phyloP scores from a whole-genome alignment of 179 eudicot species.

The Monotropa hypopitys region DNA sequence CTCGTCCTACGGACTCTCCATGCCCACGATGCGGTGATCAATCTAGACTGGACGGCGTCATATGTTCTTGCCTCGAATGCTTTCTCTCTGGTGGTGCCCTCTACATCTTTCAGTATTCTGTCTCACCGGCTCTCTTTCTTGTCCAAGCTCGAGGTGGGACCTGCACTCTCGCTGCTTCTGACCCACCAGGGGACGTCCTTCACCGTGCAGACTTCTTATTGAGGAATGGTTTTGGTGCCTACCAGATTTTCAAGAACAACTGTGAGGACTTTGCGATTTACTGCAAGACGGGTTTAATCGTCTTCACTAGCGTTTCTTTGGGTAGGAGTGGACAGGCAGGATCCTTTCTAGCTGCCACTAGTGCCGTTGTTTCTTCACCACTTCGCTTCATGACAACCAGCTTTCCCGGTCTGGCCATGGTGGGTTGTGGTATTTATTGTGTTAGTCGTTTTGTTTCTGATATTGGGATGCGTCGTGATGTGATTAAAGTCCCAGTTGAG shows the following conservation, averaged over 20 bases:
- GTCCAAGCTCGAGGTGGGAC: conserved; percentile 73
- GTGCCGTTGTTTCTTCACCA: conserved; percentile 50
- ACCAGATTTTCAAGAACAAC: conserved; percentile 59
- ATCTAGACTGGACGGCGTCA: conserved; percentile 43
- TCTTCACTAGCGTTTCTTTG: conserved; percentile 39
- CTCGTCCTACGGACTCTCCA: conserved; percentile 23
- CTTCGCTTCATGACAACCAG: conserved; percentile 51
- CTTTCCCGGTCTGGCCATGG: conserved; percentile 32
- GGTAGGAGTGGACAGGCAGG: conserved; percentile 70
- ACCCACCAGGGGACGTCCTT: conserved; percentile 51
- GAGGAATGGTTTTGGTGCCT: conserved; percentile 59
- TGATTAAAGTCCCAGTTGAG: conserved; percentile 52
- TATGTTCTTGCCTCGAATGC: conserved; percentile 62
- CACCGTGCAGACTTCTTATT: conserved; percentile 55
- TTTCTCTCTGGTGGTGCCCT: conserved; percentile 60
- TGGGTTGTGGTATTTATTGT: conserved; percentile 55
- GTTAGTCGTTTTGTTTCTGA: conserved; percentile 51
- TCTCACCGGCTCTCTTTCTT: conserved; percentile 38
- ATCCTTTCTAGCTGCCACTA: conserved; percentile 45
- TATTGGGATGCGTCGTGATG: conserved; percentile 65
- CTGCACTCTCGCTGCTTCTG: conserved; percentile 57
- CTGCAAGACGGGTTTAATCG: conserved; percentile 66
- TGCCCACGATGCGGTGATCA: conserved; percentile 62
- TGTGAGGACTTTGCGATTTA: conserved; percentile 81
- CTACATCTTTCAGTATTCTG: conserved; percentile 49